Percentiles rank a stretch among this genome's conserved stretches.
Evolutionary conservation across 495 filamentous ascomycete genomes (phyloP).

Genomic region (Aspergillus kassunensis): DNA sequence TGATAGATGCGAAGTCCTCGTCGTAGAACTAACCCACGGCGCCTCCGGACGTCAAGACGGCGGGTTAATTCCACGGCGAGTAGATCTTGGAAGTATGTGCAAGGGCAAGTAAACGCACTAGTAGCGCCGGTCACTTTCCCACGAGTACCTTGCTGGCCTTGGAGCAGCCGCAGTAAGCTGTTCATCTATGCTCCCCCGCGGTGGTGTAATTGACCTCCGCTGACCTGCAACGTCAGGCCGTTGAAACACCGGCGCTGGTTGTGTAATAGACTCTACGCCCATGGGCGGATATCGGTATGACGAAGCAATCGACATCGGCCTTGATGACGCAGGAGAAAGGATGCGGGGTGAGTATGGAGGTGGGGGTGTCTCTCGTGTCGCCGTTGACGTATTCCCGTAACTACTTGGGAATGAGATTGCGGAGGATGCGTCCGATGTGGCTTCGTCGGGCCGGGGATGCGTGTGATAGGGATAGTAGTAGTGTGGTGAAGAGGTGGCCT

Average conservation of each 20-base stretch:
- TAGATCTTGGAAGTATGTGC: too few species aligned
- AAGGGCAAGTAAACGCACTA: background rate
- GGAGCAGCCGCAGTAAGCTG: conserved; percentile 9
- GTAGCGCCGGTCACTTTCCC: conserved; percentile 23
- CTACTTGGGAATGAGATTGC: conserved; percentile 45
- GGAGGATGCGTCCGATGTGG: conserved; percentile 38
- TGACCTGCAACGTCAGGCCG: conserved; percentile 13
- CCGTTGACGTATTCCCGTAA: conserved; percentile 47
- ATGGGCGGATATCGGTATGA: conserved; percentile 16
- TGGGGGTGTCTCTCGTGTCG: conserved; percentile 43
- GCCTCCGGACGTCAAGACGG: too few species aligned
- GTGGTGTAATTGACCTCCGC: background rate
- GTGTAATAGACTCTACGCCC: conserved; percentile 27
- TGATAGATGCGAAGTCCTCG: too few species aligned
- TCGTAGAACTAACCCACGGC: too few species aligned
- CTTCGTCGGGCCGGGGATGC: conserved; percentile 21
- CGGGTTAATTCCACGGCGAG: too few species aligned
- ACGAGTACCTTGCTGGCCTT: conserved; percentile 27
- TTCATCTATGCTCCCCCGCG: conserved; percentile 16
- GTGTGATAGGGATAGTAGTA: conserved; percentile 2
- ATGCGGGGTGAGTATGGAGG: conserved; percentile 40
- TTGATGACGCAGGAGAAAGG: conserved; percentile 26
- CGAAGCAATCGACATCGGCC: conserved; percentile 36
- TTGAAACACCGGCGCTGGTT: conserved; percentile 21
- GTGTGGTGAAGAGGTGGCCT: background rate